A percentile compares a stretch with the other conserved stretches of the same genome.
Evolutionary conservation across 176 grass and related monocot species (phyloP).

Genomic region (Oryza meyeriana): DNA sequence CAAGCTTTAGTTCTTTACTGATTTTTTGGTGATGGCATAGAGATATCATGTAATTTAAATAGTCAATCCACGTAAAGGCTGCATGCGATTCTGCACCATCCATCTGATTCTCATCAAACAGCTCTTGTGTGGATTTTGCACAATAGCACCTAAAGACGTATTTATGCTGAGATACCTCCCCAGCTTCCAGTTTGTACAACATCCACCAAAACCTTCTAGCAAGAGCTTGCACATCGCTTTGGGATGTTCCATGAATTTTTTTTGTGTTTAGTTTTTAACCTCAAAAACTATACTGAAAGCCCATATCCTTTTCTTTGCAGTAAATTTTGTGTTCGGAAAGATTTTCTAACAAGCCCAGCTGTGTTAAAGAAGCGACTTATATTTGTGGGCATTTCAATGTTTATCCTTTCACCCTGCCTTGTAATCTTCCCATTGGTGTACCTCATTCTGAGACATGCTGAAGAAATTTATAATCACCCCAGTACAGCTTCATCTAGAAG

Average conservation of each 20-base stretch:
- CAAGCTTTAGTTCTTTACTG: background rate
- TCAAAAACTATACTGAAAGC: constrained; percentile 5
- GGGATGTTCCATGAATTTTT: background rate
- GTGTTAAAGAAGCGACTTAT: constrained; percentile 74
- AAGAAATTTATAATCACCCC: constrained; percentile 95
- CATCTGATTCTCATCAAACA: background rate
- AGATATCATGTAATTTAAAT: background rate
- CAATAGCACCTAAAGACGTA: background rate
- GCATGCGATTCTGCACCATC: background rate
- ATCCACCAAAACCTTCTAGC: constrained; percentile 5
- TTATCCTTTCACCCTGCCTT: constrained; percentile 85
- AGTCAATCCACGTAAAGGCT: background rate
- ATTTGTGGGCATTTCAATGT: constrained; percentile 78
- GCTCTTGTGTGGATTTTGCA: background rate
- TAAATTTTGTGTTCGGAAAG: constrained; percentile 89
- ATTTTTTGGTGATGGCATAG: constrained; percentile 7
- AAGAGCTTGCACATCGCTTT: constrained; percentile 15
- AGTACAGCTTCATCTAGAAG: constrained; percentile 93
- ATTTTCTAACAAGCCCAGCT: constrained; percentile 74
- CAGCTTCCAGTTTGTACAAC: constrained; percentile 2
- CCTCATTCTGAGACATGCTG: constrained; percentile 86
- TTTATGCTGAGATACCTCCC: background rate
- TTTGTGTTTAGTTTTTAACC: constrained; percentile 1
- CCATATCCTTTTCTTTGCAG: constrained; percentile 45
- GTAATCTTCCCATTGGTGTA: constrained; percentile 95